phyloP scores from a whole-genome alignment of 768 basidiomycete species.

The Podaxis sp. region DNA sequence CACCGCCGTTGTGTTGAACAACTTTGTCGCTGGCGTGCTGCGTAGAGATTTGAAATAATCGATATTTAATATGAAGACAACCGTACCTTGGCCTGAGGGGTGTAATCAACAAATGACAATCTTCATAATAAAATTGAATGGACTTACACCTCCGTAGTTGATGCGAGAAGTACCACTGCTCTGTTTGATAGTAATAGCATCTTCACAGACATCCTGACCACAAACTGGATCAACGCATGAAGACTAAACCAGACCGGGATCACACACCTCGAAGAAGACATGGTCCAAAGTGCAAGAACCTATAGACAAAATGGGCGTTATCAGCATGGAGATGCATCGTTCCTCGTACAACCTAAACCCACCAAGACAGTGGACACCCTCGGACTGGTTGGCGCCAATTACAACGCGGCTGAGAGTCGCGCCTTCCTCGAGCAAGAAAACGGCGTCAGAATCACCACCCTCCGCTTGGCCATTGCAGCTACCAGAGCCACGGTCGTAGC shows the following conservation, averaged over 20 bases:
- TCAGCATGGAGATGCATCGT: background rate
- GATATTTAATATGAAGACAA: background rate
- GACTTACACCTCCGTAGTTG: slow-evolving; percentile 37
- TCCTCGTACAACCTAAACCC: background rate
- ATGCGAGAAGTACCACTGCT: slow-evolving; percentile 34
- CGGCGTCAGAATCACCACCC: slow-evolving; percentile 39
- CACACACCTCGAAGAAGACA: slow-evolving; percentile 31
- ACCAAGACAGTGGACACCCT: slow-evolving; percentile 42
- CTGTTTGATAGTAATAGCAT: slow-evolving; percentile 43
- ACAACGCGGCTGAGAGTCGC: slow-evolving; percentile 39
- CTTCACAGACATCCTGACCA: slow-evolving; percentile 35
- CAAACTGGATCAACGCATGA: background rate
- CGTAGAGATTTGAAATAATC: background rate
- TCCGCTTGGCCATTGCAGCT: slow-evolving; percentile 36
- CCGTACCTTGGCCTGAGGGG: slow-evolving; percentile 28
- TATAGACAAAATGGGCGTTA: slow-evolving; percentile 4
- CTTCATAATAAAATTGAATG: background rate
- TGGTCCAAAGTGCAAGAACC: slow-evolving; percentile 32
- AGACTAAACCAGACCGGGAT: background rate
- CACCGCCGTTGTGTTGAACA: slow-evolving; percentile 38
- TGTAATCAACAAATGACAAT: background rate
- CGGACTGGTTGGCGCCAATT: slow-evolving; percentile 41
- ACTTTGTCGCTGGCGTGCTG: slow-evolving; percentile 37
- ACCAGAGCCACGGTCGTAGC: slow-evolving; percentile 40
- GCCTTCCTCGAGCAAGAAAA: slow-evolving; percentile 40